These are phyloP conservation scores for Globisporangium apiculatum DNA, from an alignment of 352 stramenopile genomes.

Conservation along the genomic window DNA sequence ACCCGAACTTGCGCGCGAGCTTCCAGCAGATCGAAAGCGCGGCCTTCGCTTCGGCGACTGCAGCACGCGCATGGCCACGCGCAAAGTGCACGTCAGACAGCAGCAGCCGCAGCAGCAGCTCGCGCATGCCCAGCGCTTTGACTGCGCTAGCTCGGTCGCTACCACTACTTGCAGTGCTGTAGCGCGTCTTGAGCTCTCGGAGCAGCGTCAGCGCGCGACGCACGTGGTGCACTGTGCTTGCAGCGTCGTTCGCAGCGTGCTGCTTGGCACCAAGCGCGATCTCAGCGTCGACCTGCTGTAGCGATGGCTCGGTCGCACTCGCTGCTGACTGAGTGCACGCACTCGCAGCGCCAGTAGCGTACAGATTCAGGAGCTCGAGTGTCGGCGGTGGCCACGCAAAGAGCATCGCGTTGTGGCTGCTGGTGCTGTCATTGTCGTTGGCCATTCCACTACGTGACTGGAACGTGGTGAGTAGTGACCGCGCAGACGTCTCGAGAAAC, in stretches of 20 bases:
- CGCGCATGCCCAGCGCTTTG: constrained; percentile 44
- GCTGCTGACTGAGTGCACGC: no score
- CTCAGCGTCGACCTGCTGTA: constrained; percentile 31
- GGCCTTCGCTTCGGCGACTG: constrained; percentile 50
- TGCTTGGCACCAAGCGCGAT: constrained; percentile 13
- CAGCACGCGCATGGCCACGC: constrained; percentile 27
- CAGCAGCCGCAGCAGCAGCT: constrained; percentile 40
- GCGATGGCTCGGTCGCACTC: constrained; percentile 2
- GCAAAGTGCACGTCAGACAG: constrained; percentile 51
- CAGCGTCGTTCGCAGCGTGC: constrained; percentile 6
- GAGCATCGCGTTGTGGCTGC: background rate
- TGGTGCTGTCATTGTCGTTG: background rate
- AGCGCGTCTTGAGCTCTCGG: constrained; percentile 5
- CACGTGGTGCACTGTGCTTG: constrained; percentile 22
- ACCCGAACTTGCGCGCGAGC: constrained; percentile 35
- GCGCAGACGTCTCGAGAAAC: constrained; percentile 27
- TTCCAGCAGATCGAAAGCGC: constrained; percentile 67
- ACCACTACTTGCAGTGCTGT: background rate
- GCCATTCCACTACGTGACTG: constrained; percentile 1
- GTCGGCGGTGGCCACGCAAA: constrained; percentile 16
- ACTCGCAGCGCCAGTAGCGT: background rate
- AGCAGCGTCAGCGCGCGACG: constrained; percentile 7
- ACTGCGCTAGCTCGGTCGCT: constrained; percentile 3
- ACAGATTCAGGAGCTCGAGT: constrained; percentile 18
- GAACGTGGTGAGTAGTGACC: constrained; percentile 27